Conservation (phyloP, 805 yeast species). For the Henningerozyma blattae region DNA sequence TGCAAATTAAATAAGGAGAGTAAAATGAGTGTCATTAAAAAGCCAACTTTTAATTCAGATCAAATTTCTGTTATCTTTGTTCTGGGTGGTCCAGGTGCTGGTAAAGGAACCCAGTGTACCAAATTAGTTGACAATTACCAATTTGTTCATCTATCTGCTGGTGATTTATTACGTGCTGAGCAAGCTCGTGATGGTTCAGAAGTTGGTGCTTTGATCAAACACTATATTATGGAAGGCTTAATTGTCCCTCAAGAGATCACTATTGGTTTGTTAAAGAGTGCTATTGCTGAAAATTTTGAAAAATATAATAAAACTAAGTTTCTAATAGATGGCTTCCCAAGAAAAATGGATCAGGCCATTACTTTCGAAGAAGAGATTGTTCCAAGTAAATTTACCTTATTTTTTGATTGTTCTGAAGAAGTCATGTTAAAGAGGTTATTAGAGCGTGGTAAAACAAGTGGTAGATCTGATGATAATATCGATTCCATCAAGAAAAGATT, state of each 20-base stretch:
- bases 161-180: constrained; percentile 88
- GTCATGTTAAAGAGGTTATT: constrained; percentile 78
- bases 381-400: constrained; percentile 57
- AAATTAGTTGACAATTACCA: constrained; percentile 69
- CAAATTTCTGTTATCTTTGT: constrained; percentile 78
- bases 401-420: constrained; percentile 70
- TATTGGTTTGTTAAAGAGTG: constrained; percentile 66
- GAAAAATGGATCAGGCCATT: constrained; percentile 95
- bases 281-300: constrained; percentile 44
- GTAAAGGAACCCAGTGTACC: constrained; percentile 94
- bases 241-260: constrained; percentile 94
- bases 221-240: constrained; percentile 72
- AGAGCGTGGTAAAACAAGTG: constrained; percentile 89
- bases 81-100: constrained; percentile 96
- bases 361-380: constrained; percentile 78
- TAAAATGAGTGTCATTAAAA: too few relatives aligned
- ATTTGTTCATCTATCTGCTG: constrained; percentile 89
- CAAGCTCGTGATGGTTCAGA: constrained; percentile 72
- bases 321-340: constrained; percentile 91
- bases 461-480: constrained; percentile 85
- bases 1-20: too few relatives aligned
- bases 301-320: constrained; percentile 47
- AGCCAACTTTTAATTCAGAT: too few relatives aligned
- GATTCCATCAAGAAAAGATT: constrained; percentile 88
- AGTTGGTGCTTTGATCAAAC: constrained; percentile 75